These are phyloP conservation scores for Penicillium salamii DNA, from an alignment of 495 filamentous ascomycete species.

Conservation along the genomic window DNA sequence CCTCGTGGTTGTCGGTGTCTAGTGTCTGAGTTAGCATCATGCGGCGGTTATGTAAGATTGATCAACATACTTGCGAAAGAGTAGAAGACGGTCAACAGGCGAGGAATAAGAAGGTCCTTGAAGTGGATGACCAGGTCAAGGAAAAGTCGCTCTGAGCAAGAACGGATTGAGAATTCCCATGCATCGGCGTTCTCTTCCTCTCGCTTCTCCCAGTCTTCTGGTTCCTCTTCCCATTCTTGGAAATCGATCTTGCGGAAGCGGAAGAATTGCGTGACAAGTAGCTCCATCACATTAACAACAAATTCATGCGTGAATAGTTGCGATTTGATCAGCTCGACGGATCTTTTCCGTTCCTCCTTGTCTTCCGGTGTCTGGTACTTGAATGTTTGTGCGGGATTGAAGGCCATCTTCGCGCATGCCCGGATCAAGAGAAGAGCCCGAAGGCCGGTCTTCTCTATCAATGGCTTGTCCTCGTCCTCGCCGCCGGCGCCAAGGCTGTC, in stretches of 20 bases:
- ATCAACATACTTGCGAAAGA: constrained; percentile 59
- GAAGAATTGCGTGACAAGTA: constrained; percentile 83
- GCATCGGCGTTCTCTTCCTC: constrained; percentile 77
- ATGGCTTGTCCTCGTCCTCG: constrained; percentile 49
- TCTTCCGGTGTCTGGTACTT: constrained; percentile 69
- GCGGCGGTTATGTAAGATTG: background rate
- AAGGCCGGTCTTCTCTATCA: constrained; percentile 73
- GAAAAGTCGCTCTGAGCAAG: constrained; percentile 91
- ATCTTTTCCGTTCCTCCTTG: constrained; percentile 65
- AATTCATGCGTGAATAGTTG: constrained; percentile 72
- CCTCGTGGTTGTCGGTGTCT: constrained; percentile 60
- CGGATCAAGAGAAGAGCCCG: constrained; percentile 81
- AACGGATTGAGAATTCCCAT: constrained; percentile 83
- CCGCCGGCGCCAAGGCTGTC: constrained; percentile 48
- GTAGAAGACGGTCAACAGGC: constrained; percentile 75
- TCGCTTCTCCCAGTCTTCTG: constrained; percentile 86
- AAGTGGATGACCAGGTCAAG: constrained; percentile 86
- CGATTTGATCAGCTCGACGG: constrained; percentile 61
- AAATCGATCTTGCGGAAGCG: constrained; percentile 82
- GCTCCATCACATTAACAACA: constrained; percentile 73
- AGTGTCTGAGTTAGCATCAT: background rate
- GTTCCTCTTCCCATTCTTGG: constrained; percentile 85
- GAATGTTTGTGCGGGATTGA: constrained; percentile 75
- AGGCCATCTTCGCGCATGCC: constrained; percentile 78
- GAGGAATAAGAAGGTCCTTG: constrained; percentile 71